phyloP scores from a whole-genome alignment of 768 basidiomycete genomes.

The Boletellus ananas region DNA sequence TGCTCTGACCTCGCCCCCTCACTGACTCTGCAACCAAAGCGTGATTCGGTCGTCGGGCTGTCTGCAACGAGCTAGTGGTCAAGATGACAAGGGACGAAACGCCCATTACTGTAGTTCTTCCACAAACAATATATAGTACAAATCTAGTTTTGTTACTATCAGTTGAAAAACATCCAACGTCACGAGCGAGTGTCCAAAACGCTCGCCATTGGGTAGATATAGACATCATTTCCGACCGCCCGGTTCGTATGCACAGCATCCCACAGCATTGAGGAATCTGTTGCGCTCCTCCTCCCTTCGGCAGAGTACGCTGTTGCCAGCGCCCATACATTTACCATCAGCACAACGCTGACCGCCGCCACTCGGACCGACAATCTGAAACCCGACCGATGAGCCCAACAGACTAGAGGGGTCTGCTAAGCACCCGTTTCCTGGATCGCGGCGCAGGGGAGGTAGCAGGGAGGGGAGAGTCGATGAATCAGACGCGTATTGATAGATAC shows the following conservation, averaged over 20 bases:
- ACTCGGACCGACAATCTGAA: slow-evolving; percentile 2
- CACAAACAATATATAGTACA: background rate
- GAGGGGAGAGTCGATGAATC: slow-evolving; percentile 46
- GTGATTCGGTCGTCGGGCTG: no score
- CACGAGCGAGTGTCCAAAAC: background rate
- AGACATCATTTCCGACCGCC: slow-evolving; percentile 4
- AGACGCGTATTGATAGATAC: slow-evolving; percentile 53
- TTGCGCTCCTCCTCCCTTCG: slow-evolving; percentile 41
- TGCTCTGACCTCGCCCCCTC: no score
- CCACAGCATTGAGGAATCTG: slow-evolving; percentile 42
- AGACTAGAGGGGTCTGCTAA: slow-evolving; percentile 20
- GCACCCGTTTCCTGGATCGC: slow-evolving; percentile 14
- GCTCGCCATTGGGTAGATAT: background rate
- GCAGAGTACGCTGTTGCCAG: slow-evolving; percentile 36
- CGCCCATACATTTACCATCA: slow-evolving; percentile 39
- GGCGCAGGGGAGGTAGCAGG: slow-evolving; percentile 32
- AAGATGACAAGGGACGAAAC: no score
- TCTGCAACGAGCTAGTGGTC: no score
- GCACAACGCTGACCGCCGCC: slow-evolving; percentile 25
- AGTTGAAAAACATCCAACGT: background rate
- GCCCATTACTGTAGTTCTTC: background rate
- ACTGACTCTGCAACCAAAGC: no score
- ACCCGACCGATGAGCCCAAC: slow-evolving; percentile 11
- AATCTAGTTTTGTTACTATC: background rate
- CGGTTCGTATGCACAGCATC: slow-evolving; percentile 48